phyloP scores from a whole-genome alignment of 208 protist species.

The Wallacemonas sp. region DNA sequence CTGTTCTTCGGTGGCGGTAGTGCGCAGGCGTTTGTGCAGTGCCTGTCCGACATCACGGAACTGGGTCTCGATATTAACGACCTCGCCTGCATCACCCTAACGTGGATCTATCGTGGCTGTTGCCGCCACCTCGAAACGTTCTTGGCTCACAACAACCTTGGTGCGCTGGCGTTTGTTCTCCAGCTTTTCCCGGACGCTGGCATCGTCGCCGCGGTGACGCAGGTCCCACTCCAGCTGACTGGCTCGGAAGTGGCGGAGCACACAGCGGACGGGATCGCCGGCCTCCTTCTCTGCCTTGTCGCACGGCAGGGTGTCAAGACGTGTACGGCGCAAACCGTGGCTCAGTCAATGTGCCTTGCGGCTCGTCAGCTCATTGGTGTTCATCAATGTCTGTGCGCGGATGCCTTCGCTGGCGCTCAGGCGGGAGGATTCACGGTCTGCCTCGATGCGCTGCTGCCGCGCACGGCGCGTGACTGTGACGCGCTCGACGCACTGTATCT shows the following conservation, averaged over 20 bases:
- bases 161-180: conserved; percentile 30
- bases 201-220: conserved; percentile 45
- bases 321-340: background rate
- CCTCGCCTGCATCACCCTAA: conserved; percentile 26
- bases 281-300: conserved; percentile 16
- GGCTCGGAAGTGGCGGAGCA: background rate
- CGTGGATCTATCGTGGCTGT: conserved; percentile 31
- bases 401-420: background rate
- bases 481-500: background rate
- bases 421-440: background rate
- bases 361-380: background rate
- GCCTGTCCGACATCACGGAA: background rate
- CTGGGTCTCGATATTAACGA: conserved; percentile 31
- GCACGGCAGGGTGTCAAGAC: conserved; percentile 21
- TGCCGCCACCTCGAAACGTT: conserved; percentile 10
- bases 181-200: conserved; percentile 34
- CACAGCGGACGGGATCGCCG: background rate
- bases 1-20: background rate
- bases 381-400: background rate
- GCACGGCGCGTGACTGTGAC: background rate
- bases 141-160: conserved; percentile 24
- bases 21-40: background rate
- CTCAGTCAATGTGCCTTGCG: background rate
- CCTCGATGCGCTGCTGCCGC: background rate
- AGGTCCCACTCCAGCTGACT: conserved; percentile 9